A percentile compares a stretch with the other conserved stretches of the same genome.
phyloP scores from a whole-genome alignment of 139 green algal genomes.

The Nannochloris sp. region DNA sequence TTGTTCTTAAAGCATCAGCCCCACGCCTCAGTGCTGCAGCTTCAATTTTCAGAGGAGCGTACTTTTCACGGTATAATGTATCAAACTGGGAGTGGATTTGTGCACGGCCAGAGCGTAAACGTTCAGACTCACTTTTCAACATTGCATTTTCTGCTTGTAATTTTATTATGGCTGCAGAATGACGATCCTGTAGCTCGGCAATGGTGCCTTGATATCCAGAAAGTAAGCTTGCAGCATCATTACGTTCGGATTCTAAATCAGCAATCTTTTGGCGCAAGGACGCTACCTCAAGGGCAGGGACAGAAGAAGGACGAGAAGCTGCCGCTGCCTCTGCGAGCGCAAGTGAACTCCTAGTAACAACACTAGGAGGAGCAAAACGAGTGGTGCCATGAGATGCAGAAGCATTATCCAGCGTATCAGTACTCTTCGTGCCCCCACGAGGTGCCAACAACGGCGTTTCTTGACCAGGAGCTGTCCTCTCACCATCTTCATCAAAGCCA shows the following conservation, averaged over 20 bases:
- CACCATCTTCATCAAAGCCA: constrained; percentile 9
- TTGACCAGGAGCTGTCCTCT: neutral
- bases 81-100: constrained; percentile 11
- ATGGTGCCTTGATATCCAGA: constrained; percentile 23
- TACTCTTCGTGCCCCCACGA: neutral
- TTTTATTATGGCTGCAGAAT: constrained; percentile 10
- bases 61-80: constrained; percentile 24
- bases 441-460: neutral
- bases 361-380: neutral
- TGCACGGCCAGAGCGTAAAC: neutral
- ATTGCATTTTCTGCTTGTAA: constrained; percentile 7
- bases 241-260: constrained; percentile 1
- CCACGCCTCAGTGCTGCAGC: neutral
- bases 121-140: constrained; percentile 16
- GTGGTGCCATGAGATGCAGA: too few relatives aligned
- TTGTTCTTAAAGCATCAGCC: neutral
- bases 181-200: constrained; percentile 17
- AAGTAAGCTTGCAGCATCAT: constrained; percentile 16
- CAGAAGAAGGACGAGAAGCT: neutral
- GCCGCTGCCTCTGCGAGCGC: too few relatives aligned
- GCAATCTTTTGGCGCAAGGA: neutral
- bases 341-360: neutral
- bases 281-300: neutral
- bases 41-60: constrained; percentile 22
- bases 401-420: too few relatives aligned